These are phyloP conservation scores for Aspergillus sp. DNA, from an alignment of 2,329 filamentous ascomycete species.

Conservation along the genomic window DNA sequence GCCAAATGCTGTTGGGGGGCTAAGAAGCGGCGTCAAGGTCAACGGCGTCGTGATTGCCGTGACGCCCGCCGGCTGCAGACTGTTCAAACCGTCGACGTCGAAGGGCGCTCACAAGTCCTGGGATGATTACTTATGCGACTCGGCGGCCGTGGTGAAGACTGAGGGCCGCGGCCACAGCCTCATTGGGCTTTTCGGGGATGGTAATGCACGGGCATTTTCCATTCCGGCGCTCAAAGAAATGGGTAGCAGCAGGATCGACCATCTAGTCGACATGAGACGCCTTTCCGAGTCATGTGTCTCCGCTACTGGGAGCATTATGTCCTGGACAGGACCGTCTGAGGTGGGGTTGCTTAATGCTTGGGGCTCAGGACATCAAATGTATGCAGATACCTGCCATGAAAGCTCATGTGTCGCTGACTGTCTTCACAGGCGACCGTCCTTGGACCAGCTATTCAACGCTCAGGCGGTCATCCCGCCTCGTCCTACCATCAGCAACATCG, in stretches of 20 bases:
- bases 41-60: constrained; percentile 75
- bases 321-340: constrained; percentile 83
- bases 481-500: constrained; percentile 87
- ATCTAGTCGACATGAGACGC: constrained; percentile 65
- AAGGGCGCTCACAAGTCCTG: constrained; percentile 92
- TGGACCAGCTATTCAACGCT: constrained; percentile 74
- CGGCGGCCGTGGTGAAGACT: constrained; percentile 66
- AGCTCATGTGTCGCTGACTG: constrained; percentile 9
- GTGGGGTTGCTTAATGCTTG: constrained; percentile 74
- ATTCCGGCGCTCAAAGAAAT: constrained; percentile 86
- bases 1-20: constrained; percentile 61
- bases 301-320: constrained; percentile 69
- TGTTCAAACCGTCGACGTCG: constrained; percentile 73
- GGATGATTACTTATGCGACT: constrained; percentile 72
- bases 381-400: constrained; percentile 30
- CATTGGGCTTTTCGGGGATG: constrained; percentile 76
- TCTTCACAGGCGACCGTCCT: constrained; percentile 33
- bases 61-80: constrained; percentile 62
- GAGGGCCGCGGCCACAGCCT: constrained; percentile 69
- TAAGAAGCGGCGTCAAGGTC: constrained; percentile 64
- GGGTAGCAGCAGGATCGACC: constrained; percentile 52
- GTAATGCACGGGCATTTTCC: constrained; percentile 67
- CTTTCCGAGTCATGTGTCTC: constrained; percentile 62
- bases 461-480: constrained; percentile 63
- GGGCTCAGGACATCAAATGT: constrained; percentile 60